These are phyloP conservation scores for Gigaspora rosea DNA, from an alignment of 192 early-diverging fungal species.

Conservation along the genomic window DNA sequence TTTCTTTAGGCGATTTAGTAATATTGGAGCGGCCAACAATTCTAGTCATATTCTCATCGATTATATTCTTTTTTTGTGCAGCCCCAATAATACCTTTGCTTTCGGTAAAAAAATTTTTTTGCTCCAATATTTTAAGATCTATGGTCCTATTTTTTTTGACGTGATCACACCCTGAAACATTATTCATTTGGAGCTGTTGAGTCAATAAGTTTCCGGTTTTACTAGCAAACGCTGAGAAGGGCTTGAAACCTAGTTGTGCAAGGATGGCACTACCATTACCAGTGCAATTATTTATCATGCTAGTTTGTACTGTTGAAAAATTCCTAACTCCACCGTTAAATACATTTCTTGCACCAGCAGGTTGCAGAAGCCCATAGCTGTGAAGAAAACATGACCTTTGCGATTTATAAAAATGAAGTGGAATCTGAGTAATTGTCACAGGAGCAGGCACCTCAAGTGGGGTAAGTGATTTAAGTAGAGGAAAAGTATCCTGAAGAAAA, in stretches of 20 bases:
- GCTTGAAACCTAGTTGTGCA: background rate
- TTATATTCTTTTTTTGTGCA: background rate
- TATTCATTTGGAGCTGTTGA: background rate
- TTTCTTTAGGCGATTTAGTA: background rate
- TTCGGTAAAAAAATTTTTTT: background rate
- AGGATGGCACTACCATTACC: background rate
- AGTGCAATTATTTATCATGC: background rate
- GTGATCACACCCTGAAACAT: background rate
- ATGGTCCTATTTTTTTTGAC: background rate
- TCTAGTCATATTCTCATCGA: background rate
- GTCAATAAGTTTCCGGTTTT: slow-evolving; percentile 3
- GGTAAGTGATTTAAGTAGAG: background rate
- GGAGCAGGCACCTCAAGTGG: background rate
- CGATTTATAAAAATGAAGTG: background rate
- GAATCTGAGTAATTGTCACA: background rate
- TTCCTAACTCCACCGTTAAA: background rate
- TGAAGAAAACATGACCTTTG: background rate
- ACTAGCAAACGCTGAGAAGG: background rate
- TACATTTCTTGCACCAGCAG: slow-evolving; percentile 1
- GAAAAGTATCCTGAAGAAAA: slow-evolving; percentile 1
- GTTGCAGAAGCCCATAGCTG: background rate
- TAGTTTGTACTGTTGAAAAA: background rate
- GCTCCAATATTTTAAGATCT: background rate
- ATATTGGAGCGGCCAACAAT: background rate
- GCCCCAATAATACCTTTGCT: background rate